Evolutionary conservation across 2,329 filamentous ascomycete genomes (phyloP).

Genomic region (Penicillium freii): DNA sequence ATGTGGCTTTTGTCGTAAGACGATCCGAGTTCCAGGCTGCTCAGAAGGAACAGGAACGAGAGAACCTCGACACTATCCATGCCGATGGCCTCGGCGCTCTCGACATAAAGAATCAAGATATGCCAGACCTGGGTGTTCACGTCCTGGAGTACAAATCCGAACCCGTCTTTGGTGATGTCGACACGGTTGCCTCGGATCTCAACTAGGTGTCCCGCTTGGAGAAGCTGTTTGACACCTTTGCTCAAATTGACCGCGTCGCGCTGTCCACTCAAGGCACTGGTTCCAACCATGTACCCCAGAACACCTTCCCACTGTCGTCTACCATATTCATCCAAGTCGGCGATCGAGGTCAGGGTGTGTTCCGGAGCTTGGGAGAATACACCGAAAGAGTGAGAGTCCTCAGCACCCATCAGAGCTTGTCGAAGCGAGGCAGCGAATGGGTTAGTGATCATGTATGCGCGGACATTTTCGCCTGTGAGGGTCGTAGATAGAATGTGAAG

Average conservation of each 20-base stretch:
- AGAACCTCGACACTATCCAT: conserved; percentile 93
- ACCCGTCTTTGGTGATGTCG: conserved; percentile 86
- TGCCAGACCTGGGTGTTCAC: conserved; percentile 98
- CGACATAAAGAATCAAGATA: conserved; percentile 86
- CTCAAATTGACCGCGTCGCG: conserved; percentile 56
- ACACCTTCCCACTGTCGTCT: conserved; percentile 93
- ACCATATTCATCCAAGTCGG: conserved; percentile 80
- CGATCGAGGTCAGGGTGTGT: conserved; percentile 62
- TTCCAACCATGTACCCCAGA: conserved; percentile 84
- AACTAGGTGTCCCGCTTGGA: conserved; percentile 78
- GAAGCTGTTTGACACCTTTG: conserved; percentile 77
- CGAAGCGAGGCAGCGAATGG: conserved; percentile 83
- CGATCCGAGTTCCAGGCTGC: conserved; percentile 84
- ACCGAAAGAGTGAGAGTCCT: conserved; percentile 83
- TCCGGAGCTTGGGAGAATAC: conserved; percentile 70
- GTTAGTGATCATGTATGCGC: conserved; percentile 72
- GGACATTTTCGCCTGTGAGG: conserved; percentile 58
- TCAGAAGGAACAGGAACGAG: conserved; percentile 92
- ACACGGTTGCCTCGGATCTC: conserved; percentile 57
- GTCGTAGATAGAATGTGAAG: conserved; percentile 81
- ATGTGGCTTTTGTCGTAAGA: conserved; percentile 86
- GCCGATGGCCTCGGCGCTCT: conserved; percentile 70
- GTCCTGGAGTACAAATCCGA: conserved; percentile 91
- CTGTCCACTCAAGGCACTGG: conserved; percentile 48
- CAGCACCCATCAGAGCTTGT: conserved; percentile 82